Base-by-base conservation (phyloP, 805 yeast species). In the Spathaspora girioi region DNA sequence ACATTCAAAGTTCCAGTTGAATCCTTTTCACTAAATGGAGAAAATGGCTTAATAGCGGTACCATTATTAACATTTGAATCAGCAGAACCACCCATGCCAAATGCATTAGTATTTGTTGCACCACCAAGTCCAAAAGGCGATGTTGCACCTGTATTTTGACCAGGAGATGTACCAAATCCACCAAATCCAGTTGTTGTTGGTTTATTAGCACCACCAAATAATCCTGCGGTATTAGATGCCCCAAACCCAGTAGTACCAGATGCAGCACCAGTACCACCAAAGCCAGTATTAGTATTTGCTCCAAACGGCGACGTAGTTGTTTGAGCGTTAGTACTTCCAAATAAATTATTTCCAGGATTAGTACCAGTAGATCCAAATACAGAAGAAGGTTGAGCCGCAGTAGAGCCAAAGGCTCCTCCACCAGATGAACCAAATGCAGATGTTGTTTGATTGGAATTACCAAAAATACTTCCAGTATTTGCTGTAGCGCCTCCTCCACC, bases 1-100 rank as follows among this genome's bases (percentile, higher is more conserved):
- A 76, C 69, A 49, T 59, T 67, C 6, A 60, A 55, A 6, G 80
- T 79, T 31, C 82, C 79, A 2, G 64, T 54, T 11, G 83, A 73
- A 62, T 92, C 97, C 60, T 86, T 87, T 65, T 93, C 97, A 35
- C 77, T 75, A 56, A 68, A 77, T 8, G 91, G 79, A 48, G 82
- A 75, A 64, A 84, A 92, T 1, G 96, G 93, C 58, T 78, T 82
- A 8, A 77, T 69, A 0, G 85, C 80, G 4, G 97, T 86, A 32
- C 97, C 96, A 56, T 82, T 78, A 69, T 79, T 73, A 29, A 64
- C 68, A 49, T 63, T 59, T 15, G 71, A 55, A 49, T 62, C 73
- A 5, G 61, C 57, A n/a, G 59, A 50, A 18, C 54, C 54, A n/a
- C 64, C 64, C 27, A 31, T 29, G 31, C 65, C 64, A 52, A 66